Evolutionary conservation across 2,329 filamentous ascomycete genomes (phyloP).

Genomic region (Aspergillus cejpii): DNA sequence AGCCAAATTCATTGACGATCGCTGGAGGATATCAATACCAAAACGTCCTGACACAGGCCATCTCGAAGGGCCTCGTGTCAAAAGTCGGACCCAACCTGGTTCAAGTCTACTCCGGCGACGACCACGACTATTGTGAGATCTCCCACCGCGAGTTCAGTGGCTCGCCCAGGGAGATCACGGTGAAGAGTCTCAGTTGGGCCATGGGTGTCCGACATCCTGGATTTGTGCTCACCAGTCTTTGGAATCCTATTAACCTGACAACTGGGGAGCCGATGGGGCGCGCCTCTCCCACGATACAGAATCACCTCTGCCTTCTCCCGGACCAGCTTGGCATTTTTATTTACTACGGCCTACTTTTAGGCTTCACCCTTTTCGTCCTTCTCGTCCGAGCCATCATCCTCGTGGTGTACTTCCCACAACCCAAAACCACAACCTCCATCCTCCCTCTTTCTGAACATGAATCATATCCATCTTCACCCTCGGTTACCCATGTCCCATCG

Average conservation of each 20-base stretch:
- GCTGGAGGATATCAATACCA: constrained; percentile 88
- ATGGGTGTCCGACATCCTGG: constrained; percentile 89
- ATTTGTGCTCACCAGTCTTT: constrained; percentile 81
- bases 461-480: constrained; percentile 18
- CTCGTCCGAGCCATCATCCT: constrained; percentile 39
- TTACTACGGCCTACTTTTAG: constrained; percentile 62
- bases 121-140: constrained; percentile 96
- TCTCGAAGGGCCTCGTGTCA: constrained; percentile 68
- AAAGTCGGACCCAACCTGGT: constrained; percentile 69
- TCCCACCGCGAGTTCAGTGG: constrained; percentile 64
- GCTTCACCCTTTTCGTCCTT: constrained; percentile 46
- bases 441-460: constrained; percentile 29
- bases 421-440: constrained; percentile 14
- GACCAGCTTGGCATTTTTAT: constrained; percentile 81
- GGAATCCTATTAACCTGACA: constrained; percentile 71
- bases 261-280: constrained; percentile 30
- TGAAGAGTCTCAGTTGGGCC: constrained; percentile 91
- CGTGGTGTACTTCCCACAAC: constrained; percentile 19
- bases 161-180: constrained; percentile 71
- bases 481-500: constrained; percentile 18
- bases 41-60: constrained; percentile 73
- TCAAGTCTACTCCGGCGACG: constrained; percentile 89
- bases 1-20: constrained; percentile 72
- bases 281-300: constrained; percentile 61
- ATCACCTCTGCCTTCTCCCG: constrained; percentile 82